Evolutionary conservation across 805 yeast genomes (phyloP).

Genomic region (Martiniozyma abietophila): DNA sequence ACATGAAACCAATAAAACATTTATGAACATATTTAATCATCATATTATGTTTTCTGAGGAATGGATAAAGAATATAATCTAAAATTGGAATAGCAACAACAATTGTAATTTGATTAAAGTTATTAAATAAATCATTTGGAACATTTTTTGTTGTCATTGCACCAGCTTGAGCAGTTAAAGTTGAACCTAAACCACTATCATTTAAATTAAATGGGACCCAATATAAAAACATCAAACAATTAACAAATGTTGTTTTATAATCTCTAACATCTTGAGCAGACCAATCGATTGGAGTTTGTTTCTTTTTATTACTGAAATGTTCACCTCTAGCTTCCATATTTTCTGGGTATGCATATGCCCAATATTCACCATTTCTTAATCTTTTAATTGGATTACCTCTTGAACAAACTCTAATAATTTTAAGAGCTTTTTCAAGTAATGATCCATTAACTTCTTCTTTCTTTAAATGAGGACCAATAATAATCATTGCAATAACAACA

Average conservation of each 20-base stretch:
- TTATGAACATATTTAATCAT: slow-evolving; percentile 36
- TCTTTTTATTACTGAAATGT: slow-evolving; percentile 21
- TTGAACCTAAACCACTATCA: slow-evolving; percentile 40
- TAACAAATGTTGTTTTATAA: slow-evolving; percentile 32
- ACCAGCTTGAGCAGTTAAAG: slow-evolving; percentile 44
- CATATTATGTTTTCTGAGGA: slow-evolving; percentile 33
- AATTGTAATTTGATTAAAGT: slow-evolving; percentile 46
- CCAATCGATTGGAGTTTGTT: slow-evolving; percentile 26
- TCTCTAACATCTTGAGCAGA: slow-evolving; percentile 40
- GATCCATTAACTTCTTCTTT: slow-evolving; percentile 35
- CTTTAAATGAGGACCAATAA: slow-evolving; percentile 25
- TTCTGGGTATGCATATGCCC: slow-evolving; percentile 41
- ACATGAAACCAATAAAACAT: slow-evolving; percentile 37
- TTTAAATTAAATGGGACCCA: slow-evolving; percentile 31
- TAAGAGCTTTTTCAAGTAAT: slow-evolving; percentile 34
- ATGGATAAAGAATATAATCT: slow-evolving; percentile 40
- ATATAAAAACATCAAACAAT: slow-evolving; percentile 38
- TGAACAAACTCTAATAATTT: slow-evolving; percentile 33
- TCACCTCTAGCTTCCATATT: slow-evolving; percentile 36
- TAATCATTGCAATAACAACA: slow-evolving; percentile 39
- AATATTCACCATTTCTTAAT: slow-evolving; percentile 31
- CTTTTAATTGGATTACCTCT: slow-evolving; percentile 35
- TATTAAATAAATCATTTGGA: slow-evolving; percentile 47
- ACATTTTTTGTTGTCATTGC: slow-evolving; percentile 43
- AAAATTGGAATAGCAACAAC: slow-evolving; percentile 42